Base-by-base conservation (phyloP, 1,284 basidiomycete species). In the Sanghuangporus baumii region DNA sequence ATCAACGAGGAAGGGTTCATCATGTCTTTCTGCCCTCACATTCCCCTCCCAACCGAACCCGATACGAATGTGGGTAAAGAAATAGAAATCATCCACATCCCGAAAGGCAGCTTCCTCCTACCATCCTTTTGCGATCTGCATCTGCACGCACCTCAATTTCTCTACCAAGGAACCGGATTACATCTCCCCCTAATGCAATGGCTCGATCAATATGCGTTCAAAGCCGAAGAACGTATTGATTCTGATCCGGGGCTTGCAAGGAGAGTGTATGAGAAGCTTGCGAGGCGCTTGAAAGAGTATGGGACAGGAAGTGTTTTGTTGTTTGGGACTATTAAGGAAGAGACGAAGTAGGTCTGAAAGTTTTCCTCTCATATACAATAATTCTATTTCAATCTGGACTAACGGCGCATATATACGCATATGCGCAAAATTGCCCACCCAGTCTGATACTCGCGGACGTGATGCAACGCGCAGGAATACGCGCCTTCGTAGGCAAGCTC, bases 141-240 rank as follows among this genome's bases (percentile, higher is more conserved):
- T 71, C 79, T 94, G 0, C 93, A 95, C 71, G 91, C 91, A 0
- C 91, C 92, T 1, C 93, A 94, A 71, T 93, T 89, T 71, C 78
- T 93, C 43, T 94, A 93, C 66, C 88, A 91, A 65, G 93, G 93
- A 2, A 92, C 86, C 5, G 92, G 92, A 0, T 79, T 94, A 6
- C 89, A 94, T 70, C 80, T 92, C 3, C 89, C 92, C 0, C 75
- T 95, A 41, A 88, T 94, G 86, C 74, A 90, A 69, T 94, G 93
- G 93, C 78, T 93, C 4, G 79, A 90, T 62, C 79, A 81, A 51
- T 92, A 91, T 67, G 86, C 89, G 1, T 93, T 89, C 71, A 84
- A 85, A 66, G 88, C 91, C 0, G 93, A 94, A 71, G 85, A 90
- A 67, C 70, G 81, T 23, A 77, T 95, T 5, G 93, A 94, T 67